A percentile compares a stretch with the other conserved stretches of the same genome.
Evolutionary conservation across 2,329 filamentous ascomycete genomes (phyloP).

Genomic region (Curvularia sp.): DNA sequence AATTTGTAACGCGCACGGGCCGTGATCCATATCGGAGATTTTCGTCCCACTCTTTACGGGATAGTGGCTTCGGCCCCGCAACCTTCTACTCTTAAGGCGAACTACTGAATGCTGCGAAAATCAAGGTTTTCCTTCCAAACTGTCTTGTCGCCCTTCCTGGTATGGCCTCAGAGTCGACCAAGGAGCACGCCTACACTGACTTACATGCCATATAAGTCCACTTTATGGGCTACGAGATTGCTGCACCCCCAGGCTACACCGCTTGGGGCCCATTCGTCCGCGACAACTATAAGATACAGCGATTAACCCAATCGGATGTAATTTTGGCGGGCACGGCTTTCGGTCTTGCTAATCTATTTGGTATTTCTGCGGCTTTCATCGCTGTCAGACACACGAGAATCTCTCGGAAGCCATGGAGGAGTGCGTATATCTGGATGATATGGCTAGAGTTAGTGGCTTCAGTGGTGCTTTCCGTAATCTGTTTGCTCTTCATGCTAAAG

Average conservation of each 20-base stretch:
- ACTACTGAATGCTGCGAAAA: constrained; percentile 3
- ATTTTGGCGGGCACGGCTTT: constrained; percentile 31
- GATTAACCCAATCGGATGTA: constrained; percentile 29
- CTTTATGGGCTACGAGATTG: constrained; percentile 25
- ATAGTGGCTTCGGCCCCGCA: constrained; percentile 13
- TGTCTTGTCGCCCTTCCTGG: not conserved
- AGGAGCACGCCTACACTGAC: constrained; percentile 1
- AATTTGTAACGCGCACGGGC: not conserved
- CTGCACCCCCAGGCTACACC: constrained; percentile 26
- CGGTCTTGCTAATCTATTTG: constrained; percentile 31
- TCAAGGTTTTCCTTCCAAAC: constrained; percentile 1
- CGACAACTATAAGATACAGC: constrained; percentile 27
- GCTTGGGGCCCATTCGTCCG: constrained; percentile 39
- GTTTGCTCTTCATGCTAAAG: constrained; percentile 42
- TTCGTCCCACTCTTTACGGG: constrained; percentile 6
- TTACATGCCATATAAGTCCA: constrained; percentile 3
- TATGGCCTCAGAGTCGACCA: constrained; percentile 1
- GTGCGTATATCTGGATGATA: constrained; percentile 57
- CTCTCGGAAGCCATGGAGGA: constrained; percentile 35
- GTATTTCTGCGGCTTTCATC: constrained; percentile 38
- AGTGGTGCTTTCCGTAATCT: constrained; percentile 51
- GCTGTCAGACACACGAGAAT: constrained; percentile 36
- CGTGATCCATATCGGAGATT: not conserved
- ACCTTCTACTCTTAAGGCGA: constrained; percentile 2
- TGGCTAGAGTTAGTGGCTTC: constrained; percentile 57